phyloP scores from a whole-genome alignment of 257 asterid species.

The Solanum boliviense region DNA sequence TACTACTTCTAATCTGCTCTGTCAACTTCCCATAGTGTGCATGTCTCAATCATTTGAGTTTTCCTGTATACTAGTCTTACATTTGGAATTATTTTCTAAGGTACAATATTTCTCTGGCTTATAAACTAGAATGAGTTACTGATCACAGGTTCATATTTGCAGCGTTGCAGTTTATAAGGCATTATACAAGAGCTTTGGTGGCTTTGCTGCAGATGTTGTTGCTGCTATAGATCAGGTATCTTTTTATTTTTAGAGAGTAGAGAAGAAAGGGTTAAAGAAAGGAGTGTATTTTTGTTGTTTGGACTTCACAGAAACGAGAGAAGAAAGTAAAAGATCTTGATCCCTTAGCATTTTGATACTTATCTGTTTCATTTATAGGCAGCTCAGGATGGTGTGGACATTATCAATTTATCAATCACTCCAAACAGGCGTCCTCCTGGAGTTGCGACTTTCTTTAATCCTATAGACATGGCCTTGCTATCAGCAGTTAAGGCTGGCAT shows the following conservation, averaged over 20 bases:
- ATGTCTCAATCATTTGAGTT: background rate
- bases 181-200: slow-evolving; percentile 96
- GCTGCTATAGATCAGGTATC: slow-evolving; percentile 97
- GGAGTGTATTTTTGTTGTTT: background rate
- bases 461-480: slow-evolving; percentile 94
- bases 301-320: background rate
- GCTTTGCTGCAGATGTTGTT: slow-evolving; percentile 99
- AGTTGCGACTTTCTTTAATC: slow-evolving; percentile 91
- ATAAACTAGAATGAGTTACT: background rate
- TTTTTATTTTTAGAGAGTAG: background rate
- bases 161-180: slow-evolving; percentile 96
- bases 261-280: background rate
- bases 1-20: background rate
- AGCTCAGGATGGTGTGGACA: slow-evolving; percentile 91
- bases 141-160: background rate
- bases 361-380: slow-evolving; percentile 40
- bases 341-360: background rate
- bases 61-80: background rate
- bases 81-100: background rate
- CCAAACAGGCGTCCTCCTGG: slow-evolving; percentile 99
- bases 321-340: background rate
- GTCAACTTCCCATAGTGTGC: background rate
- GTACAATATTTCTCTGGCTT: background rate
- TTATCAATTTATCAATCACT: slow-evolving; percentile 89
- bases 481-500: slow-evolving; percentile 82